A percentile compares a stretch with the other conserved stretches of the same genome.
phyloP scores from a whole-genome alignment of 2,329 filamentous ascomycete genomes.

The Tolypocladium guangdongense region DNA sequence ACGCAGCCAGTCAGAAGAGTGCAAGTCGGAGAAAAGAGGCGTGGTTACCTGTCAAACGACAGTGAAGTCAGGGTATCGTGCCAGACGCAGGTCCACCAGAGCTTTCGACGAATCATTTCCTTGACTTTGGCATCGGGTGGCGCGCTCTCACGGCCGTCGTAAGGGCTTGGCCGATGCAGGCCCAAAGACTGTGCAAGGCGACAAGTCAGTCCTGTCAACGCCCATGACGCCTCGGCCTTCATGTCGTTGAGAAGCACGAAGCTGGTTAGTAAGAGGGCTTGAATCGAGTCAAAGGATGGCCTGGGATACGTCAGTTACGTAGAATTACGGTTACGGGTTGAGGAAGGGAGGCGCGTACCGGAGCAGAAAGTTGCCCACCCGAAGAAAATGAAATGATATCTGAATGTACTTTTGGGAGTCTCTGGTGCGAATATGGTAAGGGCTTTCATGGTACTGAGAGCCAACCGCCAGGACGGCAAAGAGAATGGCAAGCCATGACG shows the following conservation, averaged over 20 bases:
- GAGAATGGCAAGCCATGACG: slow-evolving; percentile 55
- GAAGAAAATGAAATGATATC: slow-evolving; percentile 54
- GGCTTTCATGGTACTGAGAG: slow-evolving; percentile 55
- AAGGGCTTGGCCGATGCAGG: slow-evolving; percentile 38
- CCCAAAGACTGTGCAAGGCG: slow-evolving; percentile 55
- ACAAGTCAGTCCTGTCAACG: slow-evolving; percentile 51
- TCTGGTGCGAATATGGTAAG: slow-evolving; percentile 48
- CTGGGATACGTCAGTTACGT: slow-evolving; percentile 18
- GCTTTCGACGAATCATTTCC: slow-evolving; percentile 41
- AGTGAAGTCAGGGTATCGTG: slow-evolving; percentile 55
- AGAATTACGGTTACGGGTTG: neutral
- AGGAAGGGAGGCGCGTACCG: slow-evolving; percentile 25
- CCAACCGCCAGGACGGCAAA: slow-evolving; percentile 56
- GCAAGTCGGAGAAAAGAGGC: neutral
- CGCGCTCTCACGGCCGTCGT: slow-evolving; percentile 33
- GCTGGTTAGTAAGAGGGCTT: slow-evolving; percentile 50
- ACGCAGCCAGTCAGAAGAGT: neutral
- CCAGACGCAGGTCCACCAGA: slow-evolving; percentile 58
- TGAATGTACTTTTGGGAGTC: slow-evolving; percentile 52
- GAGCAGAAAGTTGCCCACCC: slow-evolving; percentile 52
- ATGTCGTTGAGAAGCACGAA: slow-evolving; percentile 58
- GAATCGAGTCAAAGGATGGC: slow-evolving; percentile 55
- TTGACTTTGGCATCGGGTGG: slow-evolving; percentile 35
- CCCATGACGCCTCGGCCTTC: slow-evolving; percentile 60
- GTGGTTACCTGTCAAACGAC: slow-evolving; percentile 48